Evolutionary conservation across 768 basidiomycete species (phyloP).

Genomic region (Favolaschia claudopus): DNA sequence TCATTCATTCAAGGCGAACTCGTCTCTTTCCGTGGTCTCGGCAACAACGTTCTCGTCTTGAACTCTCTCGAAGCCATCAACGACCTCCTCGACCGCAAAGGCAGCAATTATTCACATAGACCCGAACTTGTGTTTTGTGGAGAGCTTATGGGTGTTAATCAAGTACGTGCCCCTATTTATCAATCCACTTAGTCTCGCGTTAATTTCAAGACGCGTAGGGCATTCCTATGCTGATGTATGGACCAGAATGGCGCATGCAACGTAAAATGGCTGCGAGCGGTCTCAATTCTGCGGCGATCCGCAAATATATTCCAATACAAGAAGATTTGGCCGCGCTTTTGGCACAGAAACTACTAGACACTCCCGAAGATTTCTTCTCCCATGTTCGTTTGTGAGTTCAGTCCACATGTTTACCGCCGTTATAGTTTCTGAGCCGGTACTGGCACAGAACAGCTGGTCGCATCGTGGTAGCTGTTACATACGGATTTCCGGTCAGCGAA

Average conservation of each 20-base stretch:
- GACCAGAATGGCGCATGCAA: conserved; percentile 13
- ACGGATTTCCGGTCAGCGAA: conserved; percentile 30
- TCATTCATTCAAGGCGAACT: no score
- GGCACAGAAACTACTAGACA: background rate
- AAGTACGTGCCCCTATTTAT: background rate
- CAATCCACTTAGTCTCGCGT: background rate
- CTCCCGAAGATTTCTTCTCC: background rate
- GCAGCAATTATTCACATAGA: conserved; percentile 37
- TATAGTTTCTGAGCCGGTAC: background rate
- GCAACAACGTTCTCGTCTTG: conserved; percentile 36
- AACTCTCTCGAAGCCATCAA: conserved; percentile 35
- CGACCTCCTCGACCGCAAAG: conserved; percentile 39
- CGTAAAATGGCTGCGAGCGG: conserved; percentile 38
- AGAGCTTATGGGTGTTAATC: conserved; percentile 38
- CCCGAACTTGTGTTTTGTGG: conserved; percentile 37
- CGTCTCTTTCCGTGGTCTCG: conserved; percentile 36
- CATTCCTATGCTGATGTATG: conserved; percentile 29
- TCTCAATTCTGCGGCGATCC: conserved; percentile 38
- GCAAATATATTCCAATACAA: conserved; percentile 40
- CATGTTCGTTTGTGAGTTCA: conserved; percentile 7
- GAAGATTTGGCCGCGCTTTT: conserved; percentile 24
- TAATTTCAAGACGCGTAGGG: conserved; percentile 10
- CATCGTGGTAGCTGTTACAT: conserved; percentile 32
- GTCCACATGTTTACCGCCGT: no score
- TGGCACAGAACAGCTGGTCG: conserved; percentile 23